Evolutionary conservation across 345 rosid species (phyloP), one percentile per base, ranked within the genome.

Genomic region (Gossypium australe): DNA sequence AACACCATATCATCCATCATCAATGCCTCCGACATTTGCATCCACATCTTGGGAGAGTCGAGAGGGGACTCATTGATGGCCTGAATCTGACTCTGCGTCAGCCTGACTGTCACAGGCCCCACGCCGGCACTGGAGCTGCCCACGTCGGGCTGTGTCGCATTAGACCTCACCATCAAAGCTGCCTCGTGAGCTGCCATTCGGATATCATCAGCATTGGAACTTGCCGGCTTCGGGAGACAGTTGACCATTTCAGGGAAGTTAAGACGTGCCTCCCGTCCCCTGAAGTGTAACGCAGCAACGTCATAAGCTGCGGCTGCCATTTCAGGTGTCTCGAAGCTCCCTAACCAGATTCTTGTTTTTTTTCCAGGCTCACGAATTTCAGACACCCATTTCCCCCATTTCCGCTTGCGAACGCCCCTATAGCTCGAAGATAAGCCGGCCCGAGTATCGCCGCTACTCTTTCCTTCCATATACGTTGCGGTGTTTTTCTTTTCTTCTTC

Each of bases 381-480:
- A 0, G 98, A 92, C 12, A 94, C 98, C 98, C 98, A 94, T 75
- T 89, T 94, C 25, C 98, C 98, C 98, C 98, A 94, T 80, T 90
- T 92, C 55, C 98, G 78, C 82, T 83, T 84, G 1, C 98, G 90
- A 1, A 94, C 89, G 0, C 98, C 98, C 81, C 93, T 78, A 59
- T 86, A 94, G 24, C 45, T 52, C 0, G 84, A 81, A 25, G 81
- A 12, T 2, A 49, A 60, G 2, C 84, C 84, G 2, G 67, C 71
- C 41, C 72, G 59, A 2, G 20, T 24, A 9, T 29, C 49, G 61
- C 80, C 60, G 66, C 73, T 24, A 12, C 12, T 51, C 52, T 8
- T 43, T 17, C 48, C 72, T 22, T 75, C 81, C 77, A 76, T 76
- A n/a, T 58, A 5, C 17, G 11, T 48, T 2, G 10, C 11, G n/a